Percentiles rank a stretch among this genome's conserved stretches.
These are phyloP conservation scores for Fomitopsis pulvina DNA, from an alignment of 768 basidiomycete species.

Conservation along the genomic window DNA sequence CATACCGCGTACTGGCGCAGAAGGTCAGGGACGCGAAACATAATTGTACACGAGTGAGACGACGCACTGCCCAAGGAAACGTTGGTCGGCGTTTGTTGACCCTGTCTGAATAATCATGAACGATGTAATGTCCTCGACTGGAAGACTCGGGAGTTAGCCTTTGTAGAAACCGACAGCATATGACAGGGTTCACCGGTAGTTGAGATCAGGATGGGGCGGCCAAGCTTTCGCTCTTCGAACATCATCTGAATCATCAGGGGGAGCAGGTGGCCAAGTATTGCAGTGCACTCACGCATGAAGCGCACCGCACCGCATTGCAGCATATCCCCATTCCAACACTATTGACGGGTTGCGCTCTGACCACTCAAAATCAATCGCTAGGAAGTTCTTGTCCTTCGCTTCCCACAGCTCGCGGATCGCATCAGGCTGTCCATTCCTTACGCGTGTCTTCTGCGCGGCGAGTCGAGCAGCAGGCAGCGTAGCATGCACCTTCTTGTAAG, in stretches of 20 bases:
- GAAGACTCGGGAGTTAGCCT: not conserved
- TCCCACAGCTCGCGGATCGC: slow-evolving; percentile 66
- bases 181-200: slow-evolving; percentile 54
- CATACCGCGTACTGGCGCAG: slow-evolving; percentile 63
- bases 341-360: slow-evolving; percentile 64
- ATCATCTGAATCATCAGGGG: not conserved
- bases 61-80: slow-evolving; percentile 68
- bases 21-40: slow-evolving; percentile 1
- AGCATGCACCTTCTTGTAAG: slow-evolving; percentile 64
- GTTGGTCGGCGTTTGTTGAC: slow-evolving; percentile 56
- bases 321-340: slow-evolving; percentile 78
- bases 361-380: slow-evolving; percentile 72
- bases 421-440: slow-evolving; percentile 59
- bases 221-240: slow-evolving; percentile 52
- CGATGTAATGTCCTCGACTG: slow-evolving; percentile 65
- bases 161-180: not conserved
- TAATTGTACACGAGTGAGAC: not conserved
- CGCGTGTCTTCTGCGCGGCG: slow-evolving; percentile 56
- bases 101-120: slow-evolving; percentile 63
- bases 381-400: slow-evolving; percentile 62
- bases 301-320: slow-evolving; percentile 68
- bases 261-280: not conserved
- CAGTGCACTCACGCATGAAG: slow-evolving; percentile 50
- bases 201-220: slow-evolving; percentile 70
- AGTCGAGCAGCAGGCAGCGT: slow-evolving; percentile 67